Evolutionary conservation across 2,329 filamentous ascomycete species (phyloP), one percentile per base, ranked within the genome.

Genomic region (Penicillium sp.): DNA sequence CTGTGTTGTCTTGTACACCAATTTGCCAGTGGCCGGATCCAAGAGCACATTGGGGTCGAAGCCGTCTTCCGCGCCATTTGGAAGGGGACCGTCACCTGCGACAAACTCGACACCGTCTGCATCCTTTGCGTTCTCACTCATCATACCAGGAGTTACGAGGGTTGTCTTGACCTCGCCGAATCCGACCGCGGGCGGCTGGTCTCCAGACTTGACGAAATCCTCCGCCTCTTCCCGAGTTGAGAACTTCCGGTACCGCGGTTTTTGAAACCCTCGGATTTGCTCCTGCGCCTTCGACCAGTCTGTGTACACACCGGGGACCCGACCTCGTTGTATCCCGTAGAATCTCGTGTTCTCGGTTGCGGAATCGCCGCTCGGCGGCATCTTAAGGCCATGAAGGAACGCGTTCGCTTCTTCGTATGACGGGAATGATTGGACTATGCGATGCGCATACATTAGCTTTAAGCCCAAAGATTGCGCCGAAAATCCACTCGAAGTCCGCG

Each of bases 391-490:
- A 1, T 81, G 83, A 24, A 90, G 79, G 67, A 89, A 96, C 2
- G 83, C 84, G 64, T 88, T 82, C n/a, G 93, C 93, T 54, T 96
- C 90, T 57, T 85, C 81, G 53, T 81, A 76, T 0, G 81, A 84
- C 9, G 79, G 74, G 67, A 96, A 96, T 1, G 88, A 90, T 75
- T 94, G 93, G 77, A 88, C 90, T 94, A 55, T 24, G 38, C 26
- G 43, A 24, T 26, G 47, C 33, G 24, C 15, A 3, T 1, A 15
- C 1, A 18, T 52, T 47, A 52, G 49, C 28, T 6, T 42, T 23
- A 3, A 23, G 6, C 3, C 13, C 10, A 18, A 42, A 33, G 18
- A 15, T 21, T 23, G 15, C 28, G 29, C 15, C n/a, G 13, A 18
- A n/a, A 23, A 26, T 24, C 45, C 45, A 10, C 34, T n/a, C 3